These are phyloP conservation scores for Sutorius australiensis DNA, from an alignment of 768 basidiomycete species.

Conservation along the genomic window DNA sequence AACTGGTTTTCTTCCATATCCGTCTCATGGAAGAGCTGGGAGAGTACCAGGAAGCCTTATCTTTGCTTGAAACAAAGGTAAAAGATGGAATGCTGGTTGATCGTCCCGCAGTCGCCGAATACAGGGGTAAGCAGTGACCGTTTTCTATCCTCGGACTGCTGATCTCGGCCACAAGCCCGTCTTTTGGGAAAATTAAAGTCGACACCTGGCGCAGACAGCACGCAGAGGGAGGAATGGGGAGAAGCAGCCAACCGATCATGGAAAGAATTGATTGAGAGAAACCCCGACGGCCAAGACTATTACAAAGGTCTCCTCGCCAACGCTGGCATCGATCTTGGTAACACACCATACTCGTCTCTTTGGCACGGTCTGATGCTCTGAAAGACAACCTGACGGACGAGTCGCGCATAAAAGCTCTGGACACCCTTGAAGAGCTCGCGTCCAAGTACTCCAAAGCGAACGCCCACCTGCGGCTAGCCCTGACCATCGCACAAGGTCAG, in stretches of 20 bases:
- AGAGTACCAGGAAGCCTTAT: conserved; percentile 55
- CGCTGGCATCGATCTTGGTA: conserved; percentile 65
- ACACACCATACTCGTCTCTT: conserved; percentile 11
- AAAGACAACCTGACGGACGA: conserved; percentile 46
- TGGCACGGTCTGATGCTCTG: conserved; percentile 12
- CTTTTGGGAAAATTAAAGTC: conserved; percentile 58
- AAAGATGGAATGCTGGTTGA: conserved; percentile 69
- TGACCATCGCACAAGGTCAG: conserved; percentile 58
- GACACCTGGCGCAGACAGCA: conserved; percentile 3
- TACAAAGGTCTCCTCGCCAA: conserved; percentile 70
- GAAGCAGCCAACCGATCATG: conserved; percentile 80
- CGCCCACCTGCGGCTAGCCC: conserved; percentile 69
- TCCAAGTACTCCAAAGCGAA: conserved; percentile 61
- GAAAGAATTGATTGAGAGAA: conserved; percentile 76
- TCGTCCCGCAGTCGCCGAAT: conserved; percentile 63
- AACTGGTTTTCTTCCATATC: conserved; percentile 76
- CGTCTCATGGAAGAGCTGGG: conserved; percentile 69
- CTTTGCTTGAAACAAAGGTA: conserved; percentile 58
- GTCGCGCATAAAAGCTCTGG: conserved; percentile 49
- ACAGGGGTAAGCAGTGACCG: conserved; percentile 46
- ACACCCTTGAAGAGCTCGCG: conserved; percentile 56
- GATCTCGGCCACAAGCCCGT: conserved; percentile 51
- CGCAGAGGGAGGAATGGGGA: conserved; percentile 34
- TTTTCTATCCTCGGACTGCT: background rate
- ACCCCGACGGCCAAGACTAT: conserved; percentile 78